These are phyloP conservation scores for Nothophytophthora sp. DNA, from an alignment of 352 stramenopile species.

Conservation along the genomic window DNA sequence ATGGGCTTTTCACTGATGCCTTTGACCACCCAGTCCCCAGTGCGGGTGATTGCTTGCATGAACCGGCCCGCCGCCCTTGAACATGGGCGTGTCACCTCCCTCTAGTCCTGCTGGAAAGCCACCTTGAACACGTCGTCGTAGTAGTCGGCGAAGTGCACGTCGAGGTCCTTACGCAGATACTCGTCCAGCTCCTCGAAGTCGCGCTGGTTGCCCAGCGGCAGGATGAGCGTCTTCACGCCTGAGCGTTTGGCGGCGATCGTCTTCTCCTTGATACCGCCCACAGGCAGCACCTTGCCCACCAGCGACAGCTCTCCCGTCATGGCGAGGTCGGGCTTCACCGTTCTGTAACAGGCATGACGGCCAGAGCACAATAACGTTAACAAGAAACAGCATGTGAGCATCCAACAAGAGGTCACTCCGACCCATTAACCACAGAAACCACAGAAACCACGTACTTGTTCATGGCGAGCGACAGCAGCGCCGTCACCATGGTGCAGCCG, in stretches of 20 bases:
- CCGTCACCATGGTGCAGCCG: conserved; percentile 98
- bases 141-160: conserved; percentile 97
- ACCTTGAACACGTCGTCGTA: conserved; percentile 97
- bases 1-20: too few species aligned
- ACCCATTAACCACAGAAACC: neutral
- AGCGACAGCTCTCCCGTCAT: conserved; percentile 98
- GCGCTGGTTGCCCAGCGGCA: conserved; percentile 94
- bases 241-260: conserved; percentile 97
- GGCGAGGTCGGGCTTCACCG: conserved; percentile 94
- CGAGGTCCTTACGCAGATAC: conserved; percentile 96
- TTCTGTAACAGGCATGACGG: conserved; percentile 58
- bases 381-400: conserved; percentile 10
- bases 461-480: conserved; percentile 94
- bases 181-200: conserved; percentile 98
- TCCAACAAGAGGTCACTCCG: neutral
- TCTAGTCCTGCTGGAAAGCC: conserved; percentile 83
- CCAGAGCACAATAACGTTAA: too few species aligned
- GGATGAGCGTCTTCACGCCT: conserved; percentile 94
- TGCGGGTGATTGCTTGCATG: too few species aligned
- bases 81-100: neutral
- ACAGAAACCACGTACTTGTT: conserved; percentile 82
- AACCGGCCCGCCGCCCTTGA: too few species aligned
- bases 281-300: conserved; percentile 98
- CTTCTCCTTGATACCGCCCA: conserved; percentile 99
- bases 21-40: too few species aligned